Conservation (phyloP, 805 yeast genomes). For the Lachancea nothofagi region DNA sequence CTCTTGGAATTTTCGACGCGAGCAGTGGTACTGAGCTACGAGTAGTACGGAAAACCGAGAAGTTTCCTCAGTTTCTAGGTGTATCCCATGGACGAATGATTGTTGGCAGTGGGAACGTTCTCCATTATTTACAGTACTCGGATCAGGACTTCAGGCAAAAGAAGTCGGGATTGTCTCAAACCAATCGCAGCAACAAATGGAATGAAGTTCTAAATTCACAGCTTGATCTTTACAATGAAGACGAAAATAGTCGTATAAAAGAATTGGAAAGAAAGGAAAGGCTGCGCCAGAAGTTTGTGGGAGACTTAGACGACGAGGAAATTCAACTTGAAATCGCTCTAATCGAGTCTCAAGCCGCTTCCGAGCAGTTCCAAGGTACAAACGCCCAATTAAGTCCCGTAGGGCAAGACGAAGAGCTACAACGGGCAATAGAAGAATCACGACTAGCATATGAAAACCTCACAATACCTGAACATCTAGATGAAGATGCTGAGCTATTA, state of each 20-base stretch:
- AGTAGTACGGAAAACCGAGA: slow-evolving; percentile 29
- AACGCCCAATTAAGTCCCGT: background rate
- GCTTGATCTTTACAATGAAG: slow-evolving; percentile 27
- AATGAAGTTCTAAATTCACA: slow-evolving; percentile 25
- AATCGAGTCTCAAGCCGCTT: slow-evolving; percentile 27
- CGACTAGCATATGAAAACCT: slow-evolving; percentile 3
- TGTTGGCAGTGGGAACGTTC: slow-evolving; percentile 26
- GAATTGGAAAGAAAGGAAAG: slow-evolving; percentile 17
- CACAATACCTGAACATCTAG: slow-evolving; percentile 1
- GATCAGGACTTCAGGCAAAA: slow-evolving; percentile 15
- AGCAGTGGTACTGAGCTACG: slow-evolving; percentile 28
- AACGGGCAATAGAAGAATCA: slow-evolving; percentile 15
- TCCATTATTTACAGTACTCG: slow-evolving; percentile 28
- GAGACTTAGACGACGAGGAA: slow-evolving; percentile 32
- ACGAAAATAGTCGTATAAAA: slow-evolving; percentile 16
- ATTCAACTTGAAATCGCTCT: slow-evolving; percentile 31
- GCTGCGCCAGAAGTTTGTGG: slow-evolving; percentile 25
- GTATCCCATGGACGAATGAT: slow-evolving; percentile 31
- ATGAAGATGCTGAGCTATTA: slow-evolving; percentile 13
- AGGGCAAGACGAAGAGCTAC: slow-evolving; percentile 12
- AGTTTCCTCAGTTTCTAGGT: slow-evolving; percentile 26
- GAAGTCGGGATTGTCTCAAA: slow-evolving; percentile 4
- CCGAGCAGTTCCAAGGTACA: slow-evolving; percentile 1
- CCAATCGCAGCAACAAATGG: slow-evolving; percentile 27
- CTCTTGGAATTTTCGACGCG: slow-evolving; percentile 27